Evolutionary conservation across 2,329 filamentous ascomycete genomes (phyloP).

Genomic region (Alternaria conjuncta): DNA sequence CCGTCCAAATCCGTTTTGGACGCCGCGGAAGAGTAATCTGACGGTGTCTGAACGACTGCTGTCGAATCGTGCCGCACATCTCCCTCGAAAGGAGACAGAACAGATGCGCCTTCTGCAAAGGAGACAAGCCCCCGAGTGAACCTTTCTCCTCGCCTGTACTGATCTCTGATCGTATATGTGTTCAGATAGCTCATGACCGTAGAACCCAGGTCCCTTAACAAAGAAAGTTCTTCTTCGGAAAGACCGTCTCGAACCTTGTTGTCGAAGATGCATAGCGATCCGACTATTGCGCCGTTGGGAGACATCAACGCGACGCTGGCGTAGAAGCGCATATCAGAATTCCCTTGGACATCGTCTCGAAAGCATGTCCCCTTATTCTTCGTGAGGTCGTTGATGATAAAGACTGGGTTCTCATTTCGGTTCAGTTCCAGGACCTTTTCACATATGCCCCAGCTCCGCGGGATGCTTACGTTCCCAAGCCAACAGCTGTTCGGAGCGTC

Average conservation of each 20-base stretch:
- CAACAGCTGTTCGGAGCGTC: conserved; percentile 24
- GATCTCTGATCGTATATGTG: conserved; percentile 34
- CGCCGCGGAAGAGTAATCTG: not conserved
- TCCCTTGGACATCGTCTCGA: not conserved
- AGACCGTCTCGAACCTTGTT: conserved; percentile 23
- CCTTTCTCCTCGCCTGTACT: conserved; percentile 34
- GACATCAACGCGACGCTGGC: conserved; percentile 37
- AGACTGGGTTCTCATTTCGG: conserved; percentile 1
- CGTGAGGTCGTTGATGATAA: conserved; percentile 19
- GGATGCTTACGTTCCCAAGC: conserved; percentile 40
- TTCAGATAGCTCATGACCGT: conserved; percentile 36
- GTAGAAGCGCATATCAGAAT: conserved; percentile 27
- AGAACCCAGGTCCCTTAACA: conserved; percentile 32
- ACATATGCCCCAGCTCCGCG: conserved; percentile 35
- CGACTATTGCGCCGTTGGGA: conserved; percentile 31
- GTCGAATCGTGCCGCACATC: not conserved
- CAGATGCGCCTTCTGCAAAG: conserved; percentile 38
- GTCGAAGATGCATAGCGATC: conserved; percentile 34
- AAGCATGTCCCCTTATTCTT: not conserved
- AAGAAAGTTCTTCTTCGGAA: conserved; percentile 13
- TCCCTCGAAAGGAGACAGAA: conserved; percentile 23
- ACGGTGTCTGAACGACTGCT: not conserved
- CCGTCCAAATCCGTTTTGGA: not conserved
- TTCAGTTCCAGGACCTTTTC: conserved; percentile 23
- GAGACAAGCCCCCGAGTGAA: conserved; percentile 41